Evolutionary conservation across 176 grass and related monocot genomes (phyloP).

Genomic region (Puya raimondii): DNA sequence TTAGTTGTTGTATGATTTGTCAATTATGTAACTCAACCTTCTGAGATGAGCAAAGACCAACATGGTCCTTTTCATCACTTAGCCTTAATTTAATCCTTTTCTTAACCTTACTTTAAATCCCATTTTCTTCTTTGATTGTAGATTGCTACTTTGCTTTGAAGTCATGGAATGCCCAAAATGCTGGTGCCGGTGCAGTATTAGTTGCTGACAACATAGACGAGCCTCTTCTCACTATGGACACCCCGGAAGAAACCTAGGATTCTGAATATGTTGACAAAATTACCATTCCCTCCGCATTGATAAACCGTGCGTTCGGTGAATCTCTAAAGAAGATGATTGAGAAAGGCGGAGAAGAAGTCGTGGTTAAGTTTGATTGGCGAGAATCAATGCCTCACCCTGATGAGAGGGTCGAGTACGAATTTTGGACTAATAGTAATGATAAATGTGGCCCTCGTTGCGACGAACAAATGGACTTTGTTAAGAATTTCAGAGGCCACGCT

Average conservation of each 20-base stretch:
- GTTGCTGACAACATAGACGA: constrained; percentile 66
- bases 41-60: too few species aligned
- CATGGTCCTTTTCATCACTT: too few species aligned
- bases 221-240: constrained; percentile 82
- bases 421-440: constrained; percentile 99
- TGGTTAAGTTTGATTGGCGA: constrained; percentile 79
- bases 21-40: too few species aligned
- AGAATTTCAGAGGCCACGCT: constrained; percentile 62
- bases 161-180: constrained; percentile 77
- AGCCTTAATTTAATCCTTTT: neutral
- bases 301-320: constrained; percentile 38
- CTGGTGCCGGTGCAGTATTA: constrained; percentile 72
- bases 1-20: too few species aligned
- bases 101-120: too few species aligned
- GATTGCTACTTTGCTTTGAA: constrained; percentile 94
- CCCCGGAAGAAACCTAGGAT: constrained; percentile 41
- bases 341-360: constrained; percentile 11
- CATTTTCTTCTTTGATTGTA: constrained; percentile 13
- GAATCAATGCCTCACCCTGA: constrained; percentile 97
- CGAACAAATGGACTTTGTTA: constrained; percentile 28
- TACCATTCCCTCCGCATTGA: constrained; percentile 66
- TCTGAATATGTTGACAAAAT: constrained; percentile 59
- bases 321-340: constrained; percentile 10
- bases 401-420: constrained; percentile 90
- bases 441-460: constrained; percentile 48